A percentile compares a stretch with the other conserved stretches of the same genome.
Conservation (phyloP, 768 basidiomycete genomes). For the Psilocybe cubensis region DNA sequence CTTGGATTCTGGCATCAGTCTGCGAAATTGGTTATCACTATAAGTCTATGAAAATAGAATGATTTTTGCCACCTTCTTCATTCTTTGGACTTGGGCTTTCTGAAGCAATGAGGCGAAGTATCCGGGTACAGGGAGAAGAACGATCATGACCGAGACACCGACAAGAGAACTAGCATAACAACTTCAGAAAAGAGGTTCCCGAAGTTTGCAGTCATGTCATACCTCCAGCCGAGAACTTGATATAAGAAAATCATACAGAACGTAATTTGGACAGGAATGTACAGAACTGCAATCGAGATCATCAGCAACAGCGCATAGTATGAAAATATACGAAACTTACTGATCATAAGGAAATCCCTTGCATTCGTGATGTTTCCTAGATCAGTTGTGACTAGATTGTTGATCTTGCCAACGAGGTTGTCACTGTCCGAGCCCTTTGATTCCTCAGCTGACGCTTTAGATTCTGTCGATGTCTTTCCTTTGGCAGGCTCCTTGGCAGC, state of each 20-base stretch:
- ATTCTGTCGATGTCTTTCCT: not conserved
- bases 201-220: not conserved
- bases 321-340: not conserved
- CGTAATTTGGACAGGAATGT: slow-evolving; percentile 43
- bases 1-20: slow-evolving; percentile 62
- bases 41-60: not conserved
- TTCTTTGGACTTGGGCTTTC: slow-evolving; percentile 46
- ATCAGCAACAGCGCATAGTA: not conserved
- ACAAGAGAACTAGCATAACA: slow-evolving; percentile 47
- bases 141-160: slow-evolving; percentile 53
- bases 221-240: slow-evolving; percentile 51
- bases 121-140: slow-evolving; percentile 60
- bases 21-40: slow-evolving; percentile 1
- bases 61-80: slow-evolving; percentile 43
- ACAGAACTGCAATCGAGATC: slow-evolving; percentile 25
- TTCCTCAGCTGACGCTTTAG: not conserved
- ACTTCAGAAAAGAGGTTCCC: not conserved
- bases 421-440: not conserved
- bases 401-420: slow-evolving; percentile 77
- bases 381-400: slow-evolving; percentile 45
- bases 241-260: slow-evolving; percentile 49
- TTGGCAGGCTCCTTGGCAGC: not conserved
- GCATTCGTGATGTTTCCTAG: slow-evolving; percentile 36
- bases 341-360: slow-evolving; percentile 20
- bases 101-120: slow-evolving; percentile 55